Conservation (phyloP, 1,139 yeast species). For the Suhomyces panamericanus region DNA sequence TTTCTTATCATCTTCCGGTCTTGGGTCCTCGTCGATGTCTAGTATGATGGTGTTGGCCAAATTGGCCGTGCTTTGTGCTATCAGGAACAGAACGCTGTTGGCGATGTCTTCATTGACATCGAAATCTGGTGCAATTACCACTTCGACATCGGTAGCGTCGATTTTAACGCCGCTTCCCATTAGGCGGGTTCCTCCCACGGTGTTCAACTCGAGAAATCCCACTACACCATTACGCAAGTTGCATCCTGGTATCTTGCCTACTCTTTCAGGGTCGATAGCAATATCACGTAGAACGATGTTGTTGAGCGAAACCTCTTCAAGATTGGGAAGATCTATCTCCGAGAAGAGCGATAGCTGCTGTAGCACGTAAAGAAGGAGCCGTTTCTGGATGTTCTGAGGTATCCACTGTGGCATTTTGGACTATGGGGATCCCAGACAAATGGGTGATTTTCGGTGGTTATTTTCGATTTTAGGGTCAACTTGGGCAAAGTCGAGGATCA, state of each 20-base stretch:
- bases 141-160: constrained; percentile 54
- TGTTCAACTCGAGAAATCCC: constrained; percentile 47
- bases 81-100: constrained; percentile 38
- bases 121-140: constrained; percentile 55
- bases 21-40: constrained; percentile 17
- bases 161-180: constrained; percentile 64
- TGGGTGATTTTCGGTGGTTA: background rate
- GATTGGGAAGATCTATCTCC: constrained; percentile 74
- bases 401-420: constrained; percentile 59
- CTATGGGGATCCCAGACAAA: background rate
- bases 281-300: constrained; percentile 58
- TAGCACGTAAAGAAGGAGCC: constrained; percentile 74
- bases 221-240: constrained; percentile 64
- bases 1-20: constrained; percentile 13
- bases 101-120: constrained; percentile 32
- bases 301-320: constrained; percentile 71
- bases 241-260: constrained; percentile 64
- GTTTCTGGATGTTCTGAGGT: constrained; percentile 79
- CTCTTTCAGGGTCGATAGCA: constrained; percentile 69
- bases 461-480: too few relatives aligned
- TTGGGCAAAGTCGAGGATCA: too few relatives aligned
- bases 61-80: constrained; percentile 68
- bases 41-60: constrained; percentile 61
- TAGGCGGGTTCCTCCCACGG: constrained; percentile 30
- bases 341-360: constrained; percentile 84